These are phyloP conservation scores for Ustilago lituana DNA, from an alignment of 1,284 basidiomycete genomes.

Conservation along the genomic window DNA sequence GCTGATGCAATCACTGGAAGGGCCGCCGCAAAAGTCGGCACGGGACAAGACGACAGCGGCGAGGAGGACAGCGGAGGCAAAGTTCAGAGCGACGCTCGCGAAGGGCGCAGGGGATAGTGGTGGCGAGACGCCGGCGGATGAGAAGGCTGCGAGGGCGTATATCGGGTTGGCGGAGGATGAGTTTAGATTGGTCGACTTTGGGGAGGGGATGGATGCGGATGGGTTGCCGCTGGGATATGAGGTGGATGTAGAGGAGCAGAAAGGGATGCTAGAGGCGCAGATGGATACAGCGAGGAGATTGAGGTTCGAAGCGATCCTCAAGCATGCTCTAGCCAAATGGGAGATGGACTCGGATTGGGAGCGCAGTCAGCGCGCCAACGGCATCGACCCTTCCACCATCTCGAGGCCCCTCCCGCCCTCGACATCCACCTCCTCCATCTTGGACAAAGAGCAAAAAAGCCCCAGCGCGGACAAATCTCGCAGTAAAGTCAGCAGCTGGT, in stretches of 20 bases:
- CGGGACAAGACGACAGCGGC: conserved; percentile 35
- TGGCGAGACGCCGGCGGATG: conserved; percentile 47
- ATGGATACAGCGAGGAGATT: conserved; percentile 32
- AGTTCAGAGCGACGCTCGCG: conserved; percentile 36
- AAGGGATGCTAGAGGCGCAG: conserved; percentile 22
- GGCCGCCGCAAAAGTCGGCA: conserved; percentile 29
- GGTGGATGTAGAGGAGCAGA: conserved; percentile 1
- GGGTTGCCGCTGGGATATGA: conserved; percentile 22
- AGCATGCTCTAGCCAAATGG: conserved; percentile 47
- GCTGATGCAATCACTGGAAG: conserved; percentile 14
- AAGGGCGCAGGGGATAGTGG: background rate
- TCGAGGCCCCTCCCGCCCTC: conserved; percentile 3
- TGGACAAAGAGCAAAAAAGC: too few species aligned
- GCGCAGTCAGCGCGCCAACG: conserved; percentile 29
- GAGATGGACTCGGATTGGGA: conserved; percentile 58
- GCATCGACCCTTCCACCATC: conserved; percentile 26
- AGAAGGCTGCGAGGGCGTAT: conserved; percentile 46
- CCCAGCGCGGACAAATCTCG: too few species aligned
- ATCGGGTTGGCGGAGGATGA: conserved; percentile 49
- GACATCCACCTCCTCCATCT: background rate
- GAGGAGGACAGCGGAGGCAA: conserved; percentile 26
- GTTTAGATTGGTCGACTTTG: conserved; percentile 46
- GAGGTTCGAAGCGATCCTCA: conserved; percentile 44
- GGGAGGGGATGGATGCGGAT: conserved; percentile 23
- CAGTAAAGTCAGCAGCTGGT: conserved; percentile 17